Conservation (phyloP, 169 alveolate genomes). For the Eimeria falciformis region DNA sequence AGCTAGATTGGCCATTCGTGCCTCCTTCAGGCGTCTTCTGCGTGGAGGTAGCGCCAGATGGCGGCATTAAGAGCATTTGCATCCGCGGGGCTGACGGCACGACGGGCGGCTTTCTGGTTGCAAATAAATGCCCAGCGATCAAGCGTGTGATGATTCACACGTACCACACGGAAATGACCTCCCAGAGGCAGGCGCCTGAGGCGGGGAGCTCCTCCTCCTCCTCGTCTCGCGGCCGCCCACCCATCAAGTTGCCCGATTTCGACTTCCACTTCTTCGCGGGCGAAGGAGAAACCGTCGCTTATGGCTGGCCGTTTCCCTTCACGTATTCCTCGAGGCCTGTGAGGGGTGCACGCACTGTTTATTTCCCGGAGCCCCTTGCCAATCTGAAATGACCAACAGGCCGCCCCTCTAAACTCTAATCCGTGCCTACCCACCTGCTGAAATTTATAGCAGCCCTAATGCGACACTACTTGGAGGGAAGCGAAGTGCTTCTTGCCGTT, state of each 20-base stretch:
- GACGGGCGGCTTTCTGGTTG: conserved; percentile 84
- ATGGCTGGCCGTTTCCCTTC: conserved; percentile 92
- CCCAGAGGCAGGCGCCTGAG: conserved; percentile 8
- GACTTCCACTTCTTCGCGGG: conserved; percentile 81
- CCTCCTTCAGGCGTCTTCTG: conserved; percentile 64
- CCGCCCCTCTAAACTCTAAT: too few relatives aligned
- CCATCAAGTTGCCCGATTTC: conserved; percentile 54
- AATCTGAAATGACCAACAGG: too few relatives aligned
- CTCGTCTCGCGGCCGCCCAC: conserved; percentile 14
- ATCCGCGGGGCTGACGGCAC: conserved; percentile 81
- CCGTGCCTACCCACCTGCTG: too few relatives aligned
- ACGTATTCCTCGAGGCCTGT: conserved; percentile 84
- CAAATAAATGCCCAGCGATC: conserved; percentile 83
- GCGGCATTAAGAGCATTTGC: conserved; percentile 86
- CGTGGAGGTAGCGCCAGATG: conserved; percentile 87
- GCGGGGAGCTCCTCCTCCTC: conserved; percentile 10
- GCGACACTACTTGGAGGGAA: too few relatives aligned
- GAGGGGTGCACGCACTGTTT: not conserved
- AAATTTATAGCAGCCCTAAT: too few relatives aligned
- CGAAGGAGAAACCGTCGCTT: conserved; percentile 84
- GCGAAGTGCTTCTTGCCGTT: too few relatives aligned
- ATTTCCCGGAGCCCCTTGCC: too few relatives aligned
- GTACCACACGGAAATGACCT: conserved; percentile 84
- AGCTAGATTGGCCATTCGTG: too few relatives aligned
- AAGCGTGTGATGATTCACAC: conserved; percentile 83